Conservation (phyloP, 2,329 filamentous ascomycete species). For the Pseudogymnoascus destructans region DNA sequence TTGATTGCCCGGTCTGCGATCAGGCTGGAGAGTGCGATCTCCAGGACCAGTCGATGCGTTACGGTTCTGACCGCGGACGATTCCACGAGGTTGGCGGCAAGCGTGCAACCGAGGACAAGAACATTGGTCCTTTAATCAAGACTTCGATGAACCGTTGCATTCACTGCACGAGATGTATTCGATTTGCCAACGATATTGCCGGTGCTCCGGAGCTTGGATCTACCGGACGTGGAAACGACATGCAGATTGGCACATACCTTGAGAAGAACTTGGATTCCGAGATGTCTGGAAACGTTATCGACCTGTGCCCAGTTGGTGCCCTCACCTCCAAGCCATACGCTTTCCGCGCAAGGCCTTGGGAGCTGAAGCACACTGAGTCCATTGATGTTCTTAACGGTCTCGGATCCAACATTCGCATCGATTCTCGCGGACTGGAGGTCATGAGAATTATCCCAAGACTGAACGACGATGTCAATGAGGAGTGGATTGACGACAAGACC, state of each 20-base stretch:
- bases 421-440: constrained; percentile 85
- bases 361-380: constrained; percentile 89
- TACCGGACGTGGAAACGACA: constrained; percentile 86
- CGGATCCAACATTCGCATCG: constrained; percentile 88
- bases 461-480: constrained; percentile 97
- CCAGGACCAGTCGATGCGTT: constrained; percentile 98
- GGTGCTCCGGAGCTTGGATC: constrained; percentile 93
- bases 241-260: constrained; percentile 96
- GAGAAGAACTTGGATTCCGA: constrained; percentile 90
- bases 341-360: constrained; percentile 93
- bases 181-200: constrained; percentile 94
- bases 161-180: constrained; percentile 94
- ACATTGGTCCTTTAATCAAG: constrained; percentile 95
- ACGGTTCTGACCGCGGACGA: constrained; percentile 86
- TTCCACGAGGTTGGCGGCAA: constrained; percentile 96
- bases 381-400: constrained; percentile 88
- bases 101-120: constrained; percentile 97
- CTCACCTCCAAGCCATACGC: constrained; percentile 96
- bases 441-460: constrained; percentile 88
- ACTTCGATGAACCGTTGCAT: constrained; percentile 99
- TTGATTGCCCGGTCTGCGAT: constrained; percentile 96
- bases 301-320: constrained; percentile 93
- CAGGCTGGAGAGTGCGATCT: constrained; percentile 98
- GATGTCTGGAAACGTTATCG: constrained; percentile 93
- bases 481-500: constrained; percentile 99